Evolutionary conservation across 129 eudicot species (phyloP).

Genomic region (Calendula officinalis): DNA sequence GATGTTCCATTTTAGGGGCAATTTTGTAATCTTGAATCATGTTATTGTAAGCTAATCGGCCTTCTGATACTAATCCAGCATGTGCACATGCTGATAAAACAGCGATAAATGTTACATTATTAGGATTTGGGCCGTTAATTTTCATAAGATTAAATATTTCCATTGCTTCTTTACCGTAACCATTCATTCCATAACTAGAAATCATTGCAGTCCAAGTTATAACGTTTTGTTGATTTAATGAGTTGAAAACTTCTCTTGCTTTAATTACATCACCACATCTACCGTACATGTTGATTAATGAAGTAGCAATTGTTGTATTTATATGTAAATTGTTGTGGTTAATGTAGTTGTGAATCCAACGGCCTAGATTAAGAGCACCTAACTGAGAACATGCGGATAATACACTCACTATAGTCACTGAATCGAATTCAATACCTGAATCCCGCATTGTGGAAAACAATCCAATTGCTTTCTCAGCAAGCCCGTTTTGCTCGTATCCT

Average conservation of each 20-base stretch:
- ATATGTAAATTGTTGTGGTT: constrained; percentile 9
- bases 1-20: constrained; percentile 50
- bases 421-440: constrained; percentile 42
- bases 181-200: constrained; percentile 56
- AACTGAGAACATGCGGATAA: constrained; percentile 57
- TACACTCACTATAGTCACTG: constrained; percentile 44
- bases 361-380: constrained; percentile 50
- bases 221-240: constrained; percentile 43
- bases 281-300: constrained; percentile 57
- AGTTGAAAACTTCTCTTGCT: constrained; percentile 55
- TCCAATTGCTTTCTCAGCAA: constrained; percentile 37
- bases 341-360: constrained; percentile 51
- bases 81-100: constrained; percentile 66
- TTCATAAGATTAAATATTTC: constrained; percentile 48
- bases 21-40: constrained; percentile 41
- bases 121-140: constrained; percentile 42
- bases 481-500: constrained; percentile 56
- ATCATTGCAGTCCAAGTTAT: constrained; percentile 70
- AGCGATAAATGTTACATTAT: constrained; percentile 49
- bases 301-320: constrained; percentile 42
- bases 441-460: constrained; percentile 42
- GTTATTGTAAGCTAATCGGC: constrained; percentile 34
- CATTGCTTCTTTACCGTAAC: constrained; percentile 58
- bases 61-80: constrained; percentile 55
- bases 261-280: constrained; percentile 53